Evolutionary conservation across 768 basidiomycete species (phyloP), one percentile per base, ranked within the genome.

Genomic region (Suillus luteus): DNA sequence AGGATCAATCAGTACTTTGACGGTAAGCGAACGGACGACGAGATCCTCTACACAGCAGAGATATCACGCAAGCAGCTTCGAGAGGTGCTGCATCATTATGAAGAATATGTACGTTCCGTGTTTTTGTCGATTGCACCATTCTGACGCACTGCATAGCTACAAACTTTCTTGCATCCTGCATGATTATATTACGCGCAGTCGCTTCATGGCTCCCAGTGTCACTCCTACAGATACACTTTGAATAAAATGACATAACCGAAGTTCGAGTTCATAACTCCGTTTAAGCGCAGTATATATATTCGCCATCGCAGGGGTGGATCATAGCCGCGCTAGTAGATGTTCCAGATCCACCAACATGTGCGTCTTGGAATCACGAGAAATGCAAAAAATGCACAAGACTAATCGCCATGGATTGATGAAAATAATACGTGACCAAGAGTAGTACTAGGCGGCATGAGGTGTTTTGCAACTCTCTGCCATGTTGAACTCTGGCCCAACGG

Each of bases 1-100:
- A 96, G 95, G 65, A 92, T 96, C 59, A 91, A 93, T 64, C 92
- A 93, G 69, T 97, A 94, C 72, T 95, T 98, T 69, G 94, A 99
- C 69, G 96, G 96, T 14, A 92, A 89, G 74, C 88, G 83, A 59
- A 93, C 93, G 0, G 92, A 95, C 65, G 95, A 97, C 67, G 96
- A 98, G 75, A 96, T 98, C 63, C 81, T 96, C n/a, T 93, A 89
- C 73, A 83, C 90, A 44, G 93, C 95, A 0, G 91, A 91, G 60
- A 90, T 98, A 63, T 85, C 89, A 44, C 83, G 91, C 70, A 92
- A 89, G 70, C 91, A 96, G 68, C 79, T 99, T 64, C 84, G 93
- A 17, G 89, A 90, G 69, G 87, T 97, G 7, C 75, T 97, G 40
- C 87, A 91, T 69, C 84, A 92, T 67, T 99, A 95, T 73, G 89